phyloP scores from a whole-genome alignment of 106 monocot species.

The Posidonia australis region DNA sequence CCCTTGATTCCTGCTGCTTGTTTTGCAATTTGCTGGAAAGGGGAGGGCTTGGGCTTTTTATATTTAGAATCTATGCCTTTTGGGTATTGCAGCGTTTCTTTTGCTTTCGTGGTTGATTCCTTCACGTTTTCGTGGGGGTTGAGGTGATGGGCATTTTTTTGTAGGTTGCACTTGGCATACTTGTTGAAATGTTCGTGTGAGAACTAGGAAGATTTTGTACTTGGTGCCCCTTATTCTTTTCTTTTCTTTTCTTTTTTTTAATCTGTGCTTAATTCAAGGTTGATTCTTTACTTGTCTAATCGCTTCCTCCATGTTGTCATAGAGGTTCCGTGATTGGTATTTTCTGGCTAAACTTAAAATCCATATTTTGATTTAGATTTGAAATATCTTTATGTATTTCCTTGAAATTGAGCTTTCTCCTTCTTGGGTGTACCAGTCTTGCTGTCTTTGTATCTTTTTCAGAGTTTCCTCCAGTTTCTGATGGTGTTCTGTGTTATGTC shows the following conservation, averaged over 20 bases:
- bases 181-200: neutral
- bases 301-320: neutral
- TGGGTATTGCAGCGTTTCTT: neutral
- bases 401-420: too few species aligned
- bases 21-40: conserved; percentile 2
- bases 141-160: neutral
- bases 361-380: too few species aligned
- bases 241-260: neutral
- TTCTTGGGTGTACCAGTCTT: too few species aligned
- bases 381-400: too few species aligned
- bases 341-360: too few species aligned
- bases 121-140: neutral
- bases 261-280: neutral
- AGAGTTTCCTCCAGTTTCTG: too few species aligned
- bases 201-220: neutral
- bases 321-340: too few species aligned
- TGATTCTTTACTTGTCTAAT: neutral
- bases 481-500: too few species aligned
- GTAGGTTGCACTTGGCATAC: neutral
- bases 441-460: too few species aligned
- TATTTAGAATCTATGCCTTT: neutral
- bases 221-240: neutral
- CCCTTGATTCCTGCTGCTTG: neutral
- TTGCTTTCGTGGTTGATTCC: neutral
- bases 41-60: neutral